A percentile compares a stretch with the other conserved stretches of the same genome.
Evolutionary conservation across 164 flowering plant genomes (phyloP).

Genomic region (Echeveria elegans): DNA sequence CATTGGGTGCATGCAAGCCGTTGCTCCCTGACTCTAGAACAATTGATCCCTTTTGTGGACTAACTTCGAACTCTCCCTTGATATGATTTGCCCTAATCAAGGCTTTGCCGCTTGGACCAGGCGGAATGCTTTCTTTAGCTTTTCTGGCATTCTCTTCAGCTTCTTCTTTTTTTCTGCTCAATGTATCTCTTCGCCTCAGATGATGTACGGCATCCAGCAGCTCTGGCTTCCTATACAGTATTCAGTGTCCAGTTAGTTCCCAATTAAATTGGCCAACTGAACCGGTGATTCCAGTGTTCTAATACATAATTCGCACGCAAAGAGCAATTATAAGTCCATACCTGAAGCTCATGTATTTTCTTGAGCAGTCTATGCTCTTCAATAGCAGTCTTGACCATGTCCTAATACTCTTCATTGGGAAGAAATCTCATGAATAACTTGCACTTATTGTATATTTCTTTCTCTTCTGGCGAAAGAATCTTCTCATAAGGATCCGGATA

Average conservation of each 20-base stretch:
- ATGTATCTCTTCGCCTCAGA: slow-evolving; percentile 52
- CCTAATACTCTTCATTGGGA: background rate
- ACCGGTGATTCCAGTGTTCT: background rate
- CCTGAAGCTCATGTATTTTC: slow-evolving; percentile 85
- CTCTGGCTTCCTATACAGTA: slow-evolving; percentile 64
- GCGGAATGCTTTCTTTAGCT: slow-evolving; percentile 32
- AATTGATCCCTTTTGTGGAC: slow-evolving; percentile 30
- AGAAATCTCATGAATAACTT: background rate
- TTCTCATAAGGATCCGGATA: slow-evolving; percentile 66
- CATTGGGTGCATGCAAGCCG: slow-evolving; percentile 23
- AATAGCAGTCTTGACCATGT: slow-evolving; percentile 28
- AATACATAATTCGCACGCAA: background rate
- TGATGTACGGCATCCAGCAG: slow-evolving; percentile 79
- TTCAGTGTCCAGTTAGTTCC: background rate
- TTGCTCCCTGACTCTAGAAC: slow-evolving; percentile 33
- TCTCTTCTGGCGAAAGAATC: slow-evolving; percentile 65
- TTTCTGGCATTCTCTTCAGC: slow-evolving; percentile 47
- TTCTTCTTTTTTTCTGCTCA: slow-evolving; percentile 63
- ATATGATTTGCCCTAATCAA: slow-evolving; percentile 30
- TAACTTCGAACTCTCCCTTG: slow-evolving; percentile 38
- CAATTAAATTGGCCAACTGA: background rate
- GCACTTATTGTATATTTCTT: slow-evolving; percentile 14
- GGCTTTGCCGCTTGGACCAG: slow-evolving; percentile 52
- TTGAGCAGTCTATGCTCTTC: slow-evolving; percentile 59
- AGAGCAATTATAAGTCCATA: slow-evolving; percentile 11